Percentiles rank a stretch among this genome's conserved stretches.
Evolutionary conservation across 179 eudicot species (phyloP).

Genomic region (Heliamphora pulchella): DNA sequence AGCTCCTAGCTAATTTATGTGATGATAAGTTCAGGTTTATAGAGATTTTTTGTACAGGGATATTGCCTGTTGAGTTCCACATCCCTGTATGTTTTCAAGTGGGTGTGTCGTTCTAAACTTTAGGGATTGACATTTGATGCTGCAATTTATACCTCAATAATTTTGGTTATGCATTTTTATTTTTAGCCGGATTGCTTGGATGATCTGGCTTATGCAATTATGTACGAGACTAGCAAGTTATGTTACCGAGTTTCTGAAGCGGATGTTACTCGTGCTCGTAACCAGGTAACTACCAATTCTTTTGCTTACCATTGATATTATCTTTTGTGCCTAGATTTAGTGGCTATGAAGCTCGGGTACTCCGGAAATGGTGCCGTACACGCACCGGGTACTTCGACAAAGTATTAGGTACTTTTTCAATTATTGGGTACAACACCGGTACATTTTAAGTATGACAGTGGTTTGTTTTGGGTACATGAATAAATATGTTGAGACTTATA

Average conservation of each 20-base stretch:
- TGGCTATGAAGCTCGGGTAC: too few species aligned
- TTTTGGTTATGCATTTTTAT: neutral
- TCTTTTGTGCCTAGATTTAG: neutral
- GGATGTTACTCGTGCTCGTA: constrained; percentile 75
- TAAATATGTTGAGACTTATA: too few species aligned
- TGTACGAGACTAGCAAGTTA: constrained; percentile 63
- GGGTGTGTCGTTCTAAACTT: neutral
- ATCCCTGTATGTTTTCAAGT: neutral
- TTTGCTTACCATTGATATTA: neutral
- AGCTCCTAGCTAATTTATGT: neutral
- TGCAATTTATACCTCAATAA: neutral
- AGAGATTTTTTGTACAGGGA: neutral
- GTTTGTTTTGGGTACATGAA: too few species aligned
- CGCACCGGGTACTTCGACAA: too few species aligned
- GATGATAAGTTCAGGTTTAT: neutral
- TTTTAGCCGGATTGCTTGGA: constrained; percentile 61
- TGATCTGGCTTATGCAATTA: constrained; percentile 67
- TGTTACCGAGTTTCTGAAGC: constrained; percentile 65
- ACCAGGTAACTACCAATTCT: constrained; percentile 45
- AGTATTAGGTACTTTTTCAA: too few species aligned
- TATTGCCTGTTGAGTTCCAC: neutral
- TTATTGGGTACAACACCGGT: too few species aligned
- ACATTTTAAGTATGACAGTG: too few species aligned
- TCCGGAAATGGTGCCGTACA: too few species aligned
- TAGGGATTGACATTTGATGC: neutral